Conservation (phyloP, 208 protist genomes). For the Leishmania aethiopica region DNA sequence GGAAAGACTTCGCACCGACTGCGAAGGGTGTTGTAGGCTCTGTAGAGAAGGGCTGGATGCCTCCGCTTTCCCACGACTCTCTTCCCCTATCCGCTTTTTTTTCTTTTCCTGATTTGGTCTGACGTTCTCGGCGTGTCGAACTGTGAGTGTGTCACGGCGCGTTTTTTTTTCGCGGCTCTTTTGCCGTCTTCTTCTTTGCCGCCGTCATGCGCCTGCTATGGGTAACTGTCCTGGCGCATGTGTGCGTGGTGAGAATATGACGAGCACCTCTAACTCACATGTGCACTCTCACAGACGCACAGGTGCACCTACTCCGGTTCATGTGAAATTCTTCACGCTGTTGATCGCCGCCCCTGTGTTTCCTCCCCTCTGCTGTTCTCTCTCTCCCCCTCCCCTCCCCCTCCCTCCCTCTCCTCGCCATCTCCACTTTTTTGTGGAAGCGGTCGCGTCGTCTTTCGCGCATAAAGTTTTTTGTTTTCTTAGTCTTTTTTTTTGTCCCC, state of each 20-base stretch:
- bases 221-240: constrained; percentile 7
- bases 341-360: neutral
- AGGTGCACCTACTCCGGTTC: too few species aligned
- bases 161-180: neutral
- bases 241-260: neutral
- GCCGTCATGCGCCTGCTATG: neutral
- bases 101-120: neutral
- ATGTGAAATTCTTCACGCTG: neutral
- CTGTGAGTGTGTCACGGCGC: neutral
- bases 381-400: neutral
- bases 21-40: neutral
- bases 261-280: neutral
- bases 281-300: neutral
- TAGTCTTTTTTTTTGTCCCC: neutral
- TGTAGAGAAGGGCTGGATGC: too few species aligned
- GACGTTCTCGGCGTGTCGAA: neutral
- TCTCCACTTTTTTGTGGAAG: neutral
- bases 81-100: neutral
- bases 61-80: neutral
- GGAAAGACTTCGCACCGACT: neutral
- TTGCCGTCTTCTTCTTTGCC: neutral
- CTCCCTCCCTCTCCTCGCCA: neutral
- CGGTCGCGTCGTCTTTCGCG: neutral
- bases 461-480: neutral
- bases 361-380: neutral